Conservation (phyloP, 306 rosid species). For the peach (Prunus persica) region DNA sequence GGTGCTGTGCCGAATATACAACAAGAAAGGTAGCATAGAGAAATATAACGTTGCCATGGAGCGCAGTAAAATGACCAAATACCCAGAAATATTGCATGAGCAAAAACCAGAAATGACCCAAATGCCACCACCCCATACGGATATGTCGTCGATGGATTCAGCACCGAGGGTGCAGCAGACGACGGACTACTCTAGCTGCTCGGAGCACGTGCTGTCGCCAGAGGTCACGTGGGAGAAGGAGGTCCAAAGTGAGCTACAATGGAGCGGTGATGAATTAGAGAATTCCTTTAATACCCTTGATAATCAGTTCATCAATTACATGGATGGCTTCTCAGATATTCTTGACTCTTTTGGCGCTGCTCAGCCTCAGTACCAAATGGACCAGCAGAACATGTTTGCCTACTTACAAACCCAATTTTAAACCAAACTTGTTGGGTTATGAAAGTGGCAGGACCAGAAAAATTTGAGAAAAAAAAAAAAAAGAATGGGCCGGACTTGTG, state of each 20-base stretch:
- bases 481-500: neutral
- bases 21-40: conserved; percentile 79
- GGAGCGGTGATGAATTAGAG: conserved; percentile 43
- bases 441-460: neutral
- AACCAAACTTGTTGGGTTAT: neutral
- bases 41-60: conserved; percentile 32
- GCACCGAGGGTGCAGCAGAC: conserved; percentile 45
- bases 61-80: conserved; percentile 9
- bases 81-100: conserved; percentile 44
- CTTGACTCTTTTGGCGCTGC: conserved; percentile 52
- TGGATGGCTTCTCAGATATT: conserved; percentile 41
- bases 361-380: conserved; percentile 46
- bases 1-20: conserved; percentile 91
- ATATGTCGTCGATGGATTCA: conserved; percentile 48
- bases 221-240: conserved; percentile 68
- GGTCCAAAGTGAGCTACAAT: conserved; percentile 67
- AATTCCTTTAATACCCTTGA: conserved; percentile 33
- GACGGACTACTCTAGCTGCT: conserved; percentile 57
- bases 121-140: conserved; percentile 27
- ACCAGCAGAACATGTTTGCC: conserved; percentile 59
- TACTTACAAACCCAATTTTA: conserved; percentile 41
- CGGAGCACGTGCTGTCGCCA: conserved; percentile 77
- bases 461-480: neutral
- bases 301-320: conserved; percentile 34
- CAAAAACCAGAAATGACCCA: conserved; percentile 45